Conservation (phyloP, 257 asterid genomes). For the Knoxia roxburghii region DNA sequence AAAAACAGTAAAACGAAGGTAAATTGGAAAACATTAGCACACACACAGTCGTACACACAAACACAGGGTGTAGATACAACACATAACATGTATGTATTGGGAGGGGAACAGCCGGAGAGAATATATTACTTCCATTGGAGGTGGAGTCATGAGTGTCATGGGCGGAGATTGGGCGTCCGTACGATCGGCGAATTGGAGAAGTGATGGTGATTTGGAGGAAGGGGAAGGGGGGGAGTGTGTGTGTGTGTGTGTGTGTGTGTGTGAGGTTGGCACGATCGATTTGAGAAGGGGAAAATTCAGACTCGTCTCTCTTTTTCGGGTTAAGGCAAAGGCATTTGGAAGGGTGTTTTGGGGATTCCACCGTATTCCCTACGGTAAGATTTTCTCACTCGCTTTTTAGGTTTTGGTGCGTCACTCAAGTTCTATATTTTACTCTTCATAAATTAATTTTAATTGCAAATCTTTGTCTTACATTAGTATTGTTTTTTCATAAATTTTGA, state of each 20-base stretch:
- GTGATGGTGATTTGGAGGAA: not conserved
- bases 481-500: too few species aligned
- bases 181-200: conserved; percentile 39
- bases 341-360: conserved; percentile 11
- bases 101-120: not conserved
- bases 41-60: not conserved
- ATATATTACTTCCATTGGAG: conserved; percentile 47
- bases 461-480: too few species aligned
- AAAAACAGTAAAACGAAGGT: conserved; percentile 14
- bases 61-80: not conserved
- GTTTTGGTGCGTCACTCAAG: too few species aligned
- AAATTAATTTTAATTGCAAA: too few species aligned
- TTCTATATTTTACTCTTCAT: too few species aligned
- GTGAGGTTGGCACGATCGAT: conserved; percentile 19
- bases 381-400: not conserved
- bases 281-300: conserved; percentile 5
- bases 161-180: conserved; percentile 22
- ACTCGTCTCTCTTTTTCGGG: not conserved
- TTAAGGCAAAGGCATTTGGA: not conserved
- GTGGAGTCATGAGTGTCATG: conserved; percentile 56
- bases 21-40: conserved; percentile 1
- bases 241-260: too few species aligned
- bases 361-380: too few species aligned
- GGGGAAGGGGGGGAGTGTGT: not conserved
- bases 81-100: not conserved